These are phyloP conservation scores for Dactylellina cionopaga DNA, from an alignment of 2,329 filamentous ascomycete species.

Conservation along the genomic window DNA sequence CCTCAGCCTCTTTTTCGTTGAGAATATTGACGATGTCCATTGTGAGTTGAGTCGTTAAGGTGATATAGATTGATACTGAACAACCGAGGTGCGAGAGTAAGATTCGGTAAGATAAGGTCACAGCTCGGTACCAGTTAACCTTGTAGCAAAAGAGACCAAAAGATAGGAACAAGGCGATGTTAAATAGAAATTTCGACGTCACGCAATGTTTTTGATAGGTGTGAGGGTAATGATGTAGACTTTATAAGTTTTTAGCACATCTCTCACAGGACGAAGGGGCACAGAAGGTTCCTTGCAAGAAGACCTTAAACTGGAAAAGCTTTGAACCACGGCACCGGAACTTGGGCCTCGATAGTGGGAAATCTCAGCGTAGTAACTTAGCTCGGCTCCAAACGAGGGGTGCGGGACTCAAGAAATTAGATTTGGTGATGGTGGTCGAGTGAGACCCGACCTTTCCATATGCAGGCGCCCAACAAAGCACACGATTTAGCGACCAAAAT, in stretches of 20 bases:
- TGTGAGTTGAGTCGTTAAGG: slow-evolving; percentile 52
- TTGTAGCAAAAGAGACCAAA: not conserved
- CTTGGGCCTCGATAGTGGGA: slow-evolving; percentile 29
- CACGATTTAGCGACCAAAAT: slow-evolving; percentile 37
- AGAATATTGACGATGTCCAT: slow-evolving; percentile 68
- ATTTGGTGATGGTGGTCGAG: slow-evolving; percentile 43
- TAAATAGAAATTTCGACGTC: slow-evolving; percentile 24
- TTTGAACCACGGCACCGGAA: slow-evolving; percentile 51
- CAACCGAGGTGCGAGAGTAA: not conserved
- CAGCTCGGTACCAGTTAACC: not conserved
- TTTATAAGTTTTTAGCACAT: slow-evolving; percentile 43
- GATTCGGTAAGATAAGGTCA: not conserved
- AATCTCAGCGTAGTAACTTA: slow-evolving; percentile 38
- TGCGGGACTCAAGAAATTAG: slow-evolving; percentile 50
- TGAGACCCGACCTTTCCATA: slow-evolving; percentile 50
- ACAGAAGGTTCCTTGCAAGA: slow-evolving; percentile 17
- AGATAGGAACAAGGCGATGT: not conserved
- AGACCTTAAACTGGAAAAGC: slow-evolving; percentile 47
- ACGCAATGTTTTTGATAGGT: slow-evolving; percentile 4
- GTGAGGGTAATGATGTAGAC: slow-evolving; percentile 43
- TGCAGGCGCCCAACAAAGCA: slow-evolving; percentile 51
- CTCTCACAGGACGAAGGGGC: slow-evolving; percentile 20
- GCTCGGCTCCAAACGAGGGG: slow-evolving; percentile 42
- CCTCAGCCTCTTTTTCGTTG: slow-evolving; percentile 64
- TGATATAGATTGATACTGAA: not conserved